phyloP scores from a whole-genome alignment of 2,329 filamentous ascomycete genomes.

The Thelonectria discophora region DNA sequence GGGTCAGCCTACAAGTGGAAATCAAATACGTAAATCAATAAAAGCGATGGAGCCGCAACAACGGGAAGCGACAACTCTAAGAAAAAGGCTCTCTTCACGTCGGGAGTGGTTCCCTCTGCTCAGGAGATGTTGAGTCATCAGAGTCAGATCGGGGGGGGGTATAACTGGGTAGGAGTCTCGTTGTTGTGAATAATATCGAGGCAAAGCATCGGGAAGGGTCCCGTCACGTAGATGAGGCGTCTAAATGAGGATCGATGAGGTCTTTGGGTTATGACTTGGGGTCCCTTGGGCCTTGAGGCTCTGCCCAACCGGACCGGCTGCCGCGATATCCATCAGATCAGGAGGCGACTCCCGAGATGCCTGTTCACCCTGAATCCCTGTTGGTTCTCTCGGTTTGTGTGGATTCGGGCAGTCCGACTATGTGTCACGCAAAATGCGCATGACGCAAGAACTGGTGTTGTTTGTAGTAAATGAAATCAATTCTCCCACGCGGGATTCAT shows the following conservation, averaged over 20 bases:
- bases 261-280: too few species aligned
- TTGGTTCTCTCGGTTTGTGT: background rate
- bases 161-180: background rate
- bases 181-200: slow-evolving; percentile 4
- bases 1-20: background rate
- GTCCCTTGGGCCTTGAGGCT: background rate
- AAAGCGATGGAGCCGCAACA: background rate
- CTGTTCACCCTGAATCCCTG: background rate
- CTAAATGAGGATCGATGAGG: background rate
- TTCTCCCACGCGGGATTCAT: background rate
- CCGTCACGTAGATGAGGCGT: background rate
- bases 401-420: background rate
- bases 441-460: background rate
- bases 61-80: background rate
- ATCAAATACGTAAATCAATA: slow-evolving; percentile 1
- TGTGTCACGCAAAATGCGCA: background rate
- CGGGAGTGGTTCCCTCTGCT: background rate
- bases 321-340: background rate
- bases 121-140: slow-evolving; percentile 1
- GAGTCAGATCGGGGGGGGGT: background rate
- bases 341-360: background rate
- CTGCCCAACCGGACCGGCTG: background rate
- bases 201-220: too few species aligned
- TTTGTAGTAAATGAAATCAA: background rate
- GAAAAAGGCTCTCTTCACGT: background rate